Percentiles rank a stretch among this genome's conserved stretches.
phyloP scores from a whole-genome alignment of 129 eudicot genomes.

The Centella asiatica region DNA sequence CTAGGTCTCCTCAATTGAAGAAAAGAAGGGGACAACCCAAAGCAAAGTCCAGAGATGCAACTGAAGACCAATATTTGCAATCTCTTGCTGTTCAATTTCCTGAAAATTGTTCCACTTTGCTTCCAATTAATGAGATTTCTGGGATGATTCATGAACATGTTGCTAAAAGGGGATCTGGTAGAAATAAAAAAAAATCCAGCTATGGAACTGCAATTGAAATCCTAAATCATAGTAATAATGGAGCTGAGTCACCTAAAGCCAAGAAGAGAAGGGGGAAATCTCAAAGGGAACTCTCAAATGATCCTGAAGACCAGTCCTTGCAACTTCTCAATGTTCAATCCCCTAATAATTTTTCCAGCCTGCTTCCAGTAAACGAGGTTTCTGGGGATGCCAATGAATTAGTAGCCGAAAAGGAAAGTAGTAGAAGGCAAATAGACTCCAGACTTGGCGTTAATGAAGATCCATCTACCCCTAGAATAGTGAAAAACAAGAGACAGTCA shows the following conservation, averaged over 20 bases:
- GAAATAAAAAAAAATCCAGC: conserved; percentile 10
- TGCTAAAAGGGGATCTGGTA: conserved; percentile 5
- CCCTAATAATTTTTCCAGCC: conserved; percentile 3
- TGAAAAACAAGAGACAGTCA: not conserved
- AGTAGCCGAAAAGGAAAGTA: conserved; percentile 8
- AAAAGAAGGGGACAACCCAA: not conserved
- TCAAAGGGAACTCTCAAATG: conserved; percentile 3
- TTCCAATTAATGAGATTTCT: conserved; percentile 11
- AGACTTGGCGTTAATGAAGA: conserved; percentile 6
- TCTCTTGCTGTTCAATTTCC: conserved; percentile 19
- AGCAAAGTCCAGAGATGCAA: not conserved
- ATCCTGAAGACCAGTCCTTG: conserved; percentile 12
- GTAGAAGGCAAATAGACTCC: conserved; percentile 9
- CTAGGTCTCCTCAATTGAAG: not conserved
- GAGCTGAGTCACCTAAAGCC: not conserved
- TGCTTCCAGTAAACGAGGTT: conserved; percentile 12
- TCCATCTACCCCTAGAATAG: conserved; percentile 15
- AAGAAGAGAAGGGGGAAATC: conserved; percentile 16
- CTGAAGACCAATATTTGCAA: conserved; percentile 6
- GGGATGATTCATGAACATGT: conserved; percentile 1
- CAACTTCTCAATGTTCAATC: conserved; percentile 21
- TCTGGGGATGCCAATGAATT: not conserved
- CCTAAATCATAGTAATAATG: not conserved
- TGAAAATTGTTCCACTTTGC: conserved; percentile 4
- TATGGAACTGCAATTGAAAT: conserved; percentile 4